phyloP scores from a whole-genome alignment of 345 rosid genomes.

The Crucihimalaya himalaica region DNA sequence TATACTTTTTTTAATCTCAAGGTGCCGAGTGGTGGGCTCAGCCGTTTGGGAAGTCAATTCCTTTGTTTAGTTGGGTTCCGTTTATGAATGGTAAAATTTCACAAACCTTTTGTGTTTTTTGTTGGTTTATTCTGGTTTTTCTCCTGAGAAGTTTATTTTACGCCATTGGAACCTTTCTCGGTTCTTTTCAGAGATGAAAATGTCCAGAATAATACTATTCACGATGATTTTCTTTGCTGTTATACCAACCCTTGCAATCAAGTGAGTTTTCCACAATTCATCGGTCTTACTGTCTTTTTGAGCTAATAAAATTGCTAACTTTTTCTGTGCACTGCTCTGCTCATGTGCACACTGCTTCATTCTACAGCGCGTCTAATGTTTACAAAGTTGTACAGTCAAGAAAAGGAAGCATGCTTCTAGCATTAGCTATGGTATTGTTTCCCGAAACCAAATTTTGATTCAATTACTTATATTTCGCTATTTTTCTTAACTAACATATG shows the following conservation, averaged over 20 bases:
- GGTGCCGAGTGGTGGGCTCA: constrained; percentile 99
- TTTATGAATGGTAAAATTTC: constrained; percentile 56
- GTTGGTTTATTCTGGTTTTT: not conserved
- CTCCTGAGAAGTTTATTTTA: not conserved
- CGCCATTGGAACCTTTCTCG: constrained; percentile 1
- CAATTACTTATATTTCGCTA: not conserved
- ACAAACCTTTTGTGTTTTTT: not conserved
- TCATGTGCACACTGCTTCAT: constrained; percentile 13
- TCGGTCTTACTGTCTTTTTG: not conserved
- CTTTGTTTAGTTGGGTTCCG: constrained; percentile 83
- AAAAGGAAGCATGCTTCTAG: constrained; percentile 86
- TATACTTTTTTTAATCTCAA: constrained; percentile 32
- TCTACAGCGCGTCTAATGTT: constrained; percentile 68
- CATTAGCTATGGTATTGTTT: constrained; percentile 82
- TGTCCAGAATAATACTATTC: constrained; percentile 57
- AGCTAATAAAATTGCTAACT: not conserved
- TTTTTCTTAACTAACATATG: not conserved
- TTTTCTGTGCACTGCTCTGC: constrained; percentile 13
- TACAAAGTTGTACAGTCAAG: constrained; percentile 78
- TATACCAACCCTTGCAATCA: constrained; percentile 76
- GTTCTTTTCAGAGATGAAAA: constrained; percentile 55
- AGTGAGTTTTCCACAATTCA: constrained; percentile 53
- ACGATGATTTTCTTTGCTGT: constrained; percentile 71
- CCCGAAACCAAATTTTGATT: constrained; percentile 1
- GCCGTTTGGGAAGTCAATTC: constrained; percentile 62